A percentile compares a stretch with the other conserved stretches of the same genome.
Conservation (phyloP, 2,329 filamentous ascomycete genomes). For the Cladophialophora chaetospira region DNA sequence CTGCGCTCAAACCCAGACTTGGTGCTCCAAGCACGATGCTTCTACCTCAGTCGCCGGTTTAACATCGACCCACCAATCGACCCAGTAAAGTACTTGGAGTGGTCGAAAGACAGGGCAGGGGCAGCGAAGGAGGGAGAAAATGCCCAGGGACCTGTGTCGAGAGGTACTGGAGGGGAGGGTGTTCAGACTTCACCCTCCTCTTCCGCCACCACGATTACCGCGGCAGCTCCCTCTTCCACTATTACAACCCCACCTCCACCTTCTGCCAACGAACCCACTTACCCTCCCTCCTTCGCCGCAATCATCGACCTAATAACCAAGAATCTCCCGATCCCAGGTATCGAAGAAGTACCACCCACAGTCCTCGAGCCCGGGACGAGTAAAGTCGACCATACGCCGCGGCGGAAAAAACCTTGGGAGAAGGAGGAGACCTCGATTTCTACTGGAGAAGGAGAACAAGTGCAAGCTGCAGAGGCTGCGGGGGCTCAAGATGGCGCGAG, state of each 20-base stretch:
- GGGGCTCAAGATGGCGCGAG: too few species aligned
- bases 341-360: slow-evolving; percentile 81
- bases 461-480: not conserved
- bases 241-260: slow-evolving; percentile 14
- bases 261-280: slow-evolving; percentile 58
- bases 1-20: slow-evolving; percentile 44
- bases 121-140: slow-evolving; percentile 28
- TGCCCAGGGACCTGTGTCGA: too few species aligned
- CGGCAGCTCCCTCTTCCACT: not conserved
- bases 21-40: slow-evolving; percentile 50
- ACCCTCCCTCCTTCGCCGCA: slow-evolving; percentile 80
- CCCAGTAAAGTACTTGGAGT: slow-evolving; percentile 68
- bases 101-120: slow-evolving; percentile 57
- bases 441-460: not conserved
- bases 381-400: slow-evolving; percentile 41
- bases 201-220: not conserved
- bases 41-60: slow-evolving; percentile 45
- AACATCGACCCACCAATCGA: slow-evolving; percentile 54
- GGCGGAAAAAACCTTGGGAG: slow-evolving; percentile 78
- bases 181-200: not conserved
- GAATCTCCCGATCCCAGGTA: slow-evolving; percentile 81
- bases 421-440: slow-evolving; percentile 46
- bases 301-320: slow-evolving; percentile 83
- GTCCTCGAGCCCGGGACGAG: slow-evolving; percentile 60
- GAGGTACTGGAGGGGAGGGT: not conserved